Conservation (phyloP, 2,329 filamentous ascomycete genomes). For the Dothideomycetes sp. region DNA sequence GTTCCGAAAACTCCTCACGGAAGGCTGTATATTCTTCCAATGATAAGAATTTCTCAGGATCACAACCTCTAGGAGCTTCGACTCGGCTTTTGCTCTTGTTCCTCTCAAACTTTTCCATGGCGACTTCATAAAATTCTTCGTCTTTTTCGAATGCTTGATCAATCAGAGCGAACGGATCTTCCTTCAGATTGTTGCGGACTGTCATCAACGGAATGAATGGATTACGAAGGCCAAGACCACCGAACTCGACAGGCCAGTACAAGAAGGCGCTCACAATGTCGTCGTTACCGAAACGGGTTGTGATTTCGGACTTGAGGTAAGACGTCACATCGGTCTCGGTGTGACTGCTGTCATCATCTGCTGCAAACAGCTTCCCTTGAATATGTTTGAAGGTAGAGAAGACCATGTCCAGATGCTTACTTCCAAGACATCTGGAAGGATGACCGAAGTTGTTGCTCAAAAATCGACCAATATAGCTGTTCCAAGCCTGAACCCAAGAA, state of each 20-base stretch:
- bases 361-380: constrained; percentile 38
- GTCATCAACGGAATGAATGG: constrained; percentile 41
- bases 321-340: constrained; percentile 22
- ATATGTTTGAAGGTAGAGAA: constrained; percentile 42
- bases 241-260: constrained; percentile 44
- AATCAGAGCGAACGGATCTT: constrained; percentile 20
- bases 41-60: constrained; percentile 33
- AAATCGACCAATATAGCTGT: constrained; percentile 44
- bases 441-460: constrained; percentile 46
- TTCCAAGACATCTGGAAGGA: constrained; percentile 44
- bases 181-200: constrained; percentile 38
- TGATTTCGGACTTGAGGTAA: constrained; percentile 39
- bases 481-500: constrained; percentile 49
- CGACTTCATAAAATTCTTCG: constrained; percentile 29
- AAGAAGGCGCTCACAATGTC: constrained; percentile 44
- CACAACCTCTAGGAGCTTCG: constrained; percentile 21
- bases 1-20: constrained; percentile 31
- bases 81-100: constrained; percentile 16
- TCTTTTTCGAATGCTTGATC: constrained; percentile 25
- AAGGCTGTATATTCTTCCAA: constrained; percentile 36
- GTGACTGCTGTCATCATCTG: not conserved
- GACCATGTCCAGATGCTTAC: constrained; percentile 44
- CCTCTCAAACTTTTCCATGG: constrained; percentile 25
- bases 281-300: constrained; percentile 41
- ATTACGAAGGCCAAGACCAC: constrained; percentile 42